phyloP scores from a whole-genome alignment of 345 rosid genomes.

The Geranium brycei region DNA sequence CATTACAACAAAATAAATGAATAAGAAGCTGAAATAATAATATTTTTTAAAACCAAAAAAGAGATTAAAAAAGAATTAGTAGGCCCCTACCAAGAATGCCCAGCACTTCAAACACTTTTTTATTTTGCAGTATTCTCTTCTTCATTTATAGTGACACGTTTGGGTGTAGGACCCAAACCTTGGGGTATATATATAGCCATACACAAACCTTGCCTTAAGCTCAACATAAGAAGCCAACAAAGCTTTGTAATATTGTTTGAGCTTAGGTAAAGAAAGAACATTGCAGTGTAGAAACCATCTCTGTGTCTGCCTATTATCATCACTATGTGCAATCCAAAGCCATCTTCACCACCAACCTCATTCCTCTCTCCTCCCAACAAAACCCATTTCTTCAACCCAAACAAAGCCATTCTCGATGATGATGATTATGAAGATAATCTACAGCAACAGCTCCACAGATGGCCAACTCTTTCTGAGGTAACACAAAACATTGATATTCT shows the following conservation, averaged over 20 bases:
- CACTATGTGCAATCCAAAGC: slow-evolving; percentile 48
- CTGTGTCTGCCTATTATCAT: neutral
- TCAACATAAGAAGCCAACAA: neutral
- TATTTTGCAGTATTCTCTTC: too few species aligned
- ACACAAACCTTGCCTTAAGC: slow-evolving; percentile 1
- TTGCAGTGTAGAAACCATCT: too few species aligned
- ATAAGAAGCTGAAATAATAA: too few species aligned
- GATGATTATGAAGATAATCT: slow-evolving; percentile 9
- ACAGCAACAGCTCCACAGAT: slow-evolving; percentile 27
- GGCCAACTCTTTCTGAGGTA: slow-evolving; percentile 88
- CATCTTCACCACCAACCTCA: slow-evolving; percentile 48
- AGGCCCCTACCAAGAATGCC: too few species aligned
- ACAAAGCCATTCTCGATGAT: slow-evolving; percentile 16
- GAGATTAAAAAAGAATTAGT: too few species aligned
- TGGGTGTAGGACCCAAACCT: slow-evolving; percentile 17
- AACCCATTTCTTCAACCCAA: slow-evolving; percentile 30
- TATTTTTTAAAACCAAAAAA: too few species aligned
- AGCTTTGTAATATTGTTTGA: too few species aligned
- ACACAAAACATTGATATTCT: neutral
- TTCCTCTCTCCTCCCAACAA: slow-evolving; percentile 28
- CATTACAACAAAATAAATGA: too few species aligned
- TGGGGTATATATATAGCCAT: slow-evolving; percentile 29
- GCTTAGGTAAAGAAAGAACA: too few species aligned
- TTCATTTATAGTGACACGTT: too few species aligned
- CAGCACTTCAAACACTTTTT: too few species aligned